Conservation (phyloP, 805 yeast species). For the Candida rishiriensis region DNA sequence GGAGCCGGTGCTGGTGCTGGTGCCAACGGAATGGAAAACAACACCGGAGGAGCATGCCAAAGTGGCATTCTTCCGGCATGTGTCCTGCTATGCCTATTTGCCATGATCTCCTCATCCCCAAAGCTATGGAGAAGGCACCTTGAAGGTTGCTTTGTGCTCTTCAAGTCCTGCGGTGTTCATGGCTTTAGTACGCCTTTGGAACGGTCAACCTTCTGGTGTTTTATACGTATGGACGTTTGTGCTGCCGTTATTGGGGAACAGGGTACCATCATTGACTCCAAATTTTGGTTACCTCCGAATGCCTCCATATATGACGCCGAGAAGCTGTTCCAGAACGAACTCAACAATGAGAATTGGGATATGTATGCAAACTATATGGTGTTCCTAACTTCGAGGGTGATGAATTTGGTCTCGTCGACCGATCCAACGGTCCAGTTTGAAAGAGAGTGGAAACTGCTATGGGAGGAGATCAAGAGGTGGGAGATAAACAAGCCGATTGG, state of each 20-base stretch:
- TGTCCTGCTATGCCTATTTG: constrained; percentile 32
- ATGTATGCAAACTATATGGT: constrained; percentile 40
- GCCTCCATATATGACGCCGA: constrained; percentile 18
- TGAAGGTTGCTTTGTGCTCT: constrained; percentile 38
- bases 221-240: constrained; percentile 40
- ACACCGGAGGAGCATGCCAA: background rate
- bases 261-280: constrained; percentile 32
- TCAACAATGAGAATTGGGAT: constrained; percentile 17
- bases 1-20: background rate
- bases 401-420: constrained; percentile 28
- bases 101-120: constrained; percentile 38
- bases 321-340: constrained; percentile 17
- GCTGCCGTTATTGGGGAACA: constrained; percentile 37
- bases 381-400: constrained; percentile 33
- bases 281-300: constrained; percentile 32
- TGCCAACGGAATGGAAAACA: background rate
- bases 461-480: constrained; percentile 37
- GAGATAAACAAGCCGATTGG: constrained; percentile 29
- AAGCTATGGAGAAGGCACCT: constrained; percentile 38
- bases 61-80: constrained; percentile 11
- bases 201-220: constrained; percentile 39
- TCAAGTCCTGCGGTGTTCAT: constrained; percentile 33
- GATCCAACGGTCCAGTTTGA: constrained; percentile 27
- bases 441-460: constrained; percentile 33
- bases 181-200: constrained; percentile 35